Conservation (phyloP, 2,329 filamentous ascomycete species). For the Ampelomyces quisqualis region DNA sequence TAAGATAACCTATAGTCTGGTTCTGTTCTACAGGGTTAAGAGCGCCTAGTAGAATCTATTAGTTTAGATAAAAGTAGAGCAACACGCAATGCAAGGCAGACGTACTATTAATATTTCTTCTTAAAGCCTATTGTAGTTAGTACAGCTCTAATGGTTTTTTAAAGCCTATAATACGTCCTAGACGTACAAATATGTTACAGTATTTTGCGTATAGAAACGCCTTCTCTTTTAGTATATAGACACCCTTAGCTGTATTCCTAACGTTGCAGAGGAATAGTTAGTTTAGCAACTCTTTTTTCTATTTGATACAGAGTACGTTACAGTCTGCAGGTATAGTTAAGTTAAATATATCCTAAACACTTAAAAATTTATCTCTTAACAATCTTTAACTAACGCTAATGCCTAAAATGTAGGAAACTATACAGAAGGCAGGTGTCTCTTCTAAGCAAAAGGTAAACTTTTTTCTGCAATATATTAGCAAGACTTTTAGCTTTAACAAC, state of each 20-base stretch:
- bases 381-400: conserved; percentile 11
- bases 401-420: conserved; percentile 18
- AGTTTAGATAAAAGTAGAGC: conserved; percentile 6
- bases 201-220: conserved; percentile 21
- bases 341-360: conserved; percentile 21
- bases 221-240: conserved; percentile 8
- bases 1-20: too few relatives aligned
- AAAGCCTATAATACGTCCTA: conserved; percentile 19
- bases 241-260: conserved; percentile 8
- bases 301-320: conserved; percentile 17
- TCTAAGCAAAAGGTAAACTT: conserved; percentile 23
- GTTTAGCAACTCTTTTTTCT: conserved; percentile 17
- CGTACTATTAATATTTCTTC: conserved; percentile 22
- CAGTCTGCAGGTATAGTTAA: conserved; percentile 13
- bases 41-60: conserved; percentile 9
- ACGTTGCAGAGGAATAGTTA: conserved; percentile 18
- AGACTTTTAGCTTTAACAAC: conserved; percentile 2
- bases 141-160: conserved; percentile 18
- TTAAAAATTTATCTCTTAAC: conserved; percentile 16
- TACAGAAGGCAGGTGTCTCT: conserved; percentile 15
- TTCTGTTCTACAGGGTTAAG: too few relatives aligned
- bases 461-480: conserved; percentile 15
- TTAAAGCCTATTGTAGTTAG: conserved; percentile 15
- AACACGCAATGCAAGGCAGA: conserved; percentile 5
- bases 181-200: conserved; percentile 16